Base-by-base conservation (phyloP, 441 rosid species). In the Gossypium trilobum region DNA sequence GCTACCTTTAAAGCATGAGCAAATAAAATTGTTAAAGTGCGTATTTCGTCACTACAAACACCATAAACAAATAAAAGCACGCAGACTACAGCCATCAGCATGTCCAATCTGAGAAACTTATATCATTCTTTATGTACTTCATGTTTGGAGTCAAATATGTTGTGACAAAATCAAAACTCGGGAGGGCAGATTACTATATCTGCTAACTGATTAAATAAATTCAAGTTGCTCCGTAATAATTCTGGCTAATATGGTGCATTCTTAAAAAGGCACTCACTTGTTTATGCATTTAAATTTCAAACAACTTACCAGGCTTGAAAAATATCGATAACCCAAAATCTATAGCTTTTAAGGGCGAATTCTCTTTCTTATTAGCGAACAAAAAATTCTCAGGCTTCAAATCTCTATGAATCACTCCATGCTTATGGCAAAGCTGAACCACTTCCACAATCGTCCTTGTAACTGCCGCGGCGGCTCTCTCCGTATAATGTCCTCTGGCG, bases 261-360 rank as follows among this genome's bases (percentile, higher is more conserved):
- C 61, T 57, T 22, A n/a, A 57, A 57, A 57, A 57, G 61, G 7
- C 5, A 57, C 31, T 56, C 39, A 25, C 33, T 68, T 52, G 7
- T 17, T 17, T 31, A 10, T 17, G 11, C 48, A 52, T 10, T 68
- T 9, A 58, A 71, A 50, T 13, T 57, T 9, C 51, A 11, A 22
- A 65, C 14, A 42, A 72, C 82, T 76, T 67, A 92, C 99, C 99
- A 48, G 95, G 99, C 85, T 91, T 95, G 85, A 95, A 95, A 89
- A 95, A 95, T 54, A 95, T 95, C 17, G 99, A 95, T 82, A 95
- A 82, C 7, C 99, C 99, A 63, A 95, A 95, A 85, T 95, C 99
- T 78, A 95, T 95, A 61, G 99, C 99, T 77, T 95, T 95, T 46
- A 95, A 77, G 1, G 98, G 97, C 16, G 98, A 95, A 86, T 92